Conservation (phyloP, 164 flowering plant genomes). For the Aristolochia californica region DNA sequence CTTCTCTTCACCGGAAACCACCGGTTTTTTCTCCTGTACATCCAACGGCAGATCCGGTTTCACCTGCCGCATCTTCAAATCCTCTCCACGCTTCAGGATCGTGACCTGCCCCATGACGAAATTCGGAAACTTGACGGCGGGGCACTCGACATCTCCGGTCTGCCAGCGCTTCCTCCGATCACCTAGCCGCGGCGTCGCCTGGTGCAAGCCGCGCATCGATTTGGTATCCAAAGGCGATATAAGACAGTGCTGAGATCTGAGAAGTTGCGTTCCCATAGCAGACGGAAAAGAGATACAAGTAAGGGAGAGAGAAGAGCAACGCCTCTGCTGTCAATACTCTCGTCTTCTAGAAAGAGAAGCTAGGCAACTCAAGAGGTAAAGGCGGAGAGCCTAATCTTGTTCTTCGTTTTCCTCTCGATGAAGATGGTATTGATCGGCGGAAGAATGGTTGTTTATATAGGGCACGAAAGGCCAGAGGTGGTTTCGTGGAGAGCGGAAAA, state of each 20-base stretch:
- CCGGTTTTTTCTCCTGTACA: background rate
- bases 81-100: slow-evolving; percentile 34
- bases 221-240: background rate
- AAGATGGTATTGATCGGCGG: no score
- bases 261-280: background rate
- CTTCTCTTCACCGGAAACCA: background rate
- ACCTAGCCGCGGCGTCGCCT: background rate
- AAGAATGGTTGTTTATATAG: no score
- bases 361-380: no score
- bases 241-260: background rate
- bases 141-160: background rate
- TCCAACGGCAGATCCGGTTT: background rate
- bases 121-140: background rate
- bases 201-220: background rate
- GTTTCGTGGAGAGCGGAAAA: no score
- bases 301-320: background rate
- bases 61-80: slow-evolving; percentile 2
- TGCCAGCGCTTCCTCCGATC: background rate
- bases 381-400: no score
- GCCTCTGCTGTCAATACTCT: background rate
- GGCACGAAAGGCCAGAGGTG: no score
- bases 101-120: slow-evolving; percentile 29
- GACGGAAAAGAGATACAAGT: no score
- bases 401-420: no score
- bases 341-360: no score